Evolutionary conservation across 2,329 filamentous ascomycete genomes (phyloP), one percentile per base, ranked within the genome.

Genomic region (Calonectria hongkongensis): DNA sequence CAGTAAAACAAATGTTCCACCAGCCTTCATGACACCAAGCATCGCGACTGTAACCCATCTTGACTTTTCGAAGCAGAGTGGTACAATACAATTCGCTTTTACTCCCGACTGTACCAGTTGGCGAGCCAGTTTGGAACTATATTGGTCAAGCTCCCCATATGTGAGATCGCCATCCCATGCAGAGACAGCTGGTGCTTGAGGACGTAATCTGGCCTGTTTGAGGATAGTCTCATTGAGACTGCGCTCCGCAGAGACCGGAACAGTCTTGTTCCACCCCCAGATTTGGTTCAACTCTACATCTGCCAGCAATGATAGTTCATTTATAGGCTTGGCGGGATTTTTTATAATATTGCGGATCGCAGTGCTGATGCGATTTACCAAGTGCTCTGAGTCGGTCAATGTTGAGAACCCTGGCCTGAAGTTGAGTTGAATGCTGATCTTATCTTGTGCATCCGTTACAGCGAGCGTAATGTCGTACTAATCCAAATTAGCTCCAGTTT

Each of bases 111-210:
- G 51, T 36, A 78, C 70, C 74, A 18, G 81, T 64, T 83, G 78
- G 10, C 76, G 73, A 10, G 86, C 86, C 6, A 87, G 79, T 2
- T 79, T 73, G 36, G 82, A 83, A 0, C 87, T 86, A 13, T 82
- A 76, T 0, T 74, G 70, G 45, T 87, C 83, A 3, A 87, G 78
- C 39, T 87, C 81, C 45, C 77, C 69, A 69, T 87, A 88, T 8
- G 85, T 85, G 67, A 86, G 82, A 50, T 80, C n/a, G 21, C 67
- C 79, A 39, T 79, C 77, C 79, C 75, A 80, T 5, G 77, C 75
- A 47, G 70, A 79, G n/a, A 80, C 54, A 7, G 79, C 79, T 9
- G 64, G 64, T 8, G 74, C 73, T n/a, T 58, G 27, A 4, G 75
- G 78, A 10, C 69, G 64, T 2, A 64, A 62, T 25, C 58, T 28